A percentile compares a stretch with the other conserved stretches of the same genome.
phyloP scores from a whole-genome alignment of 2,329 filamentous ascomycete species.

The Alternaria solani region DNA sequence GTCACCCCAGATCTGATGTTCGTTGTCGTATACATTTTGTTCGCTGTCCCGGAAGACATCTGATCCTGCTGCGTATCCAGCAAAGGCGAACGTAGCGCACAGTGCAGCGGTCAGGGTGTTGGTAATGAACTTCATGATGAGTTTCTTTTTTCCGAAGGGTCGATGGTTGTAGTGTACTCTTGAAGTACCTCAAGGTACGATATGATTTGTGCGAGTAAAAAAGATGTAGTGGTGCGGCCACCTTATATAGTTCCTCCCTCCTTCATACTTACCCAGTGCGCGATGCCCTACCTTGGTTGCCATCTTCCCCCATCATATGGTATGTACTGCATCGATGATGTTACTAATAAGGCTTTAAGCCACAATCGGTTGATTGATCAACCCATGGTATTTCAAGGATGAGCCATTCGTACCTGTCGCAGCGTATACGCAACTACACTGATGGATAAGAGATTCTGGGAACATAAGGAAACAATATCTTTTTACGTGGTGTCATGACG shows the following conservation, averaged over 20 bases:
- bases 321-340: not conserved
- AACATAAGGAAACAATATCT: not conserved
- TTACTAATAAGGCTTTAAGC: too few species aligned
- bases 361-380: not conserved
- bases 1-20: too few species aligned
- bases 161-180: not conserved
- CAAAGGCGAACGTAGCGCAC: not conserved
- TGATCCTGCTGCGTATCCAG: not conserved
- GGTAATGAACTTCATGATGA: not conserved
- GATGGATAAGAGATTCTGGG: not conserved
- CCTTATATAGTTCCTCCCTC: not conserved
- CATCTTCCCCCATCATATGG: not conserved
- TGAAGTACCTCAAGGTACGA: not conserved
- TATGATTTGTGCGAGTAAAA: not conserved
- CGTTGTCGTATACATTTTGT: not conserved
- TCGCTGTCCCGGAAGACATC: not conserved
- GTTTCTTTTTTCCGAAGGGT: not conserved
- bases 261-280: not conserved
- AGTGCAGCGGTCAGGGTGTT: not conserved
- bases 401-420: not conserved
- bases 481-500: not conserved
- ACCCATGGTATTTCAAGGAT: not conserved
- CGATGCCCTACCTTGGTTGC: not conserved
- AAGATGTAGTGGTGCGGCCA: not conserved
- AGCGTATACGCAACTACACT: not conserved